Conservation (phyloP, 2,329 filamentous ascomycete genomes). For the Torrubiella hemipterigena region DNA sequence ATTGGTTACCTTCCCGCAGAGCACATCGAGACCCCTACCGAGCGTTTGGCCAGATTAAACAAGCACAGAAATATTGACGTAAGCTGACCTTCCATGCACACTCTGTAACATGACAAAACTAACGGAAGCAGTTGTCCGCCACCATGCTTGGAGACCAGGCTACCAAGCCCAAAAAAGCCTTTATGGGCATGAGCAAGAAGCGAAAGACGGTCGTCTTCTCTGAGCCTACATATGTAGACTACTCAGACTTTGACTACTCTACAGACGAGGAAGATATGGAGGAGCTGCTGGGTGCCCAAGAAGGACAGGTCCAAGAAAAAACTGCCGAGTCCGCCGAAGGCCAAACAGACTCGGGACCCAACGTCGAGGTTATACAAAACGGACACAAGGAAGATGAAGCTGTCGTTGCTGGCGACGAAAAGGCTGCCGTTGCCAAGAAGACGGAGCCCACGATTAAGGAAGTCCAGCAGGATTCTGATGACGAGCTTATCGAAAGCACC, state of each 20-base stretch:
- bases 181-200: slow-evolving; percentile 76
- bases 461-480: slow-evolving; percentile 37
- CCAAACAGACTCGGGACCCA: slow-evolving; percentile 3
- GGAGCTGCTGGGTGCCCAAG: slow-evolving; percentile 25
- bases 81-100: slow-evolving; percentile 21
- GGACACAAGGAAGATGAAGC: background rate
- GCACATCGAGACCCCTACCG: slow-evolving; percentile 95
- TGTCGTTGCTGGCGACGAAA: background rate
- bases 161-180: slow-evolving; percentile 70
- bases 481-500: slow-evolving; percentile 53
- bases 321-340: slow-evolving; percentile 3
- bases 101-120: slow-evolving; percentile 2
- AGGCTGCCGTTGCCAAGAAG: background rate
- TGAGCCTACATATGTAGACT: slow-evolving; percentile 76
- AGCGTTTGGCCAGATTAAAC: slow-evolving; percentile 83
- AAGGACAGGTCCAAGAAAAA: slow-evolving; percentile 15
- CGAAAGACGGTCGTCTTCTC: slow-evolving; percentile 81
- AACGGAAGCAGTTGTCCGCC: slow-evolving; percentile 38
- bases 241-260: slow-evolving; percentile 77
- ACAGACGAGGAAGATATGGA: slow-evolving; percentile 54
- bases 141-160: slow-evolving; percentile 52
- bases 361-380: background rate
- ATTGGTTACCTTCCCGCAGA: slow-evolving; percentile 94
- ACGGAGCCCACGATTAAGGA: slow-evolving; percentile 1
- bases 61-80: slow-evolving; percentile 98